Evolutionary conservation across 2,329 filamentous ascomycete species (phyloP).

Genomic region (Pseudocercospora macadamiae): DNA sequence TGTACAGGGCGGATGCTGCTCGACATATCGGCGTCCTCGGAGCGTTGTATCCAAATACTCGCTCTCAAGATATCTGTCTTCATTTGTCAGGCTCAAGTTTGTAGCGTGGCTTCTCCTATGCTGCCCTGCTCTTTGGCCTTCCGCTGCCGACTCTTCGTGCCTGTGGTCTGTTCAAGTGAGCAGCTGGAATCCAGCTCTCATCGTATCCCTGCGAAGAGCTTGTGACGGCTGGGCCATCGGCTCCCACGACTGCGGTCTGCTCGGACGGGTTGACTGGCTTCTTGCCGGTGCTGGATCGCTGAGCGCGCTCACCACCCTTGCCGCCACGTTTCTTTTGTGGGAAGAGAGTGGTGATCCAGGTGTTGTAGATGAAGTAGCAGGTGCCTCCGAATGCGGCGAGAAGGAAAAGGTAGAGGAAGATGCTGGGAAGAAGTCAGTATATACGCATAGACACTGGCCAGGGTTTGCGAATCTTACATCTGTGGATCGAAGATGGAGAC

Average conservation of each 20-base stretch:
- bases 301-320: constrained; percentile 67
- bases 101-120: constrained; percentile 17
- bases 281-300: constrained; percentile 61
- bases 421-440: constrained; percentile 56
- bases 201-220: constrained; percentile 77
- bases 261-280: constrained; percentile 68
- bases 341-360: constrained; percentile 95
- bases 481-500: constrained; percentile 93
- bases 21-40: background rate
- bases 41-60: background rate
- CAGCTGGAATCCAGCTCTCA: constrained; percentile 88
- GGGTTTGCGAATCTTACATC: constrained; percentile 66
- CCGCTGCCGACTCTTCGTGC: constrained; percentile 63
- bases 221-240: constrained; percentile 70
- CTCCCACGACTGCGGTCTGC: constrained; percentile 65
- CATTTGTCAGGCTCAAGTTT: background rate
- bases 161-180: constrained; percentile 84
- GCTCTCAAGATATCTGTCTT: background rate
- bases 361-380: constrained; percentile 96
- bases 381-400: constrained; percentile 75
- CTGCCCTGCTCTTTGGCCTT: constrained; percentile 45
- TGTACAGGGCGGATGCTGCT: background rate
- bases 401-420: constrained; percentile 97
- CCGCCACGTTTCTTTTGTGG: constrained; percentile 71
- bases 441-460: background rate